Conservation (phyloP, 2,329 filamentous ascomycete species). For the Cytospora schulzeri region DNA sequence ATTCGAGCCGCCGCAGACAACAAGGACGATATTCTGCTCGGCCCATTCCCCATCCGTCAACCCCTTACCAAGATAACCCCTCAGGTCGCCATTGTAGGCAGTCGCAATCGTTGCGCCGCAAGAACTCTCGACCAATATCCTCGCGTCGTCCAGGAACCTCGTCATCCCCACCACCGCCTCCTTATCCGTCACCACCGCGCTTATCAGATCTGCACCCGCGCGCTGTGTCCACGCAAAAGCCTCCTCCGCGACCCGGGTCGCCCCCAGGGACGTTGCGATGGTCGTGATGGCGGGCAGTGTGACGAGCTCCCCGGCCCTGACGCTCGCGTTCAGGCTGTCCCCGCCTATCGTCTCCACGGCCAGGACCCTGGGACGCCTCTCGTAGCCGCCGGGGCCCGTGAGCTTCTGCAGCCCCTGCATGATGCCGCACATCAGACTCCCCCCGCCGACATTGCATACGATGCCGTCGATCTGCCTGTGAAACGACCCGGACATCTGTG, state of each 20-base stretch:
- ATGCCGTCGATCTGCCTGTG: slow-evolving; percentile 56
- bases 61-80: slow-evolving; percentile 58
- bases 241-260: slow-evolving; percentile 61
- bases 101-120: slow-evolving; percentile 80
- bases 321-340: slow-evolving; percentile 61
- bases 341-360: slow-evolving; percentile 75
- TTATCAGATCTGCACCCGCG: slow-evolving; percentile 47
- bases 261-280: slow-evolving; percentile 71
- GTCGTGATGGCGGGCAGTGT: slow-evolving; percentile 71
- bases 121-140: slow-evolving; percentile 78
- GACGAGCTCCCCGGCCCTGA: slow-evolving; percentile 56
- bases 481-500: slow-evolving; percentile 36
- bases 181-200: slow-evolving; percentile 68
- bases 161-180: slow-evolving; percentile 80
- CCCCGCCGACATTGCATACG: slow-evolving; percentile 71
- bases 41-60: slow-evolving; percentile 60
- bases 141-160: slow-evolving; percentile 78
- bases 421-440: slow-evolving; percentile 70
- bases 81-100: slow-evolving; percentile 65
- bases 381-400: slow-evolving; percentile 29
- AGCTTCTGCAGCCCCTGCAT: slow-evolving; percentile 59
- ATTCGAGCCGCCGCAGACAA: slow-evolving; percentile 80
- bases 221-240: slow-evolving; percentile 60
- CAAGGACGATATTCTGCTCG: slow-evolving; percentile 74
- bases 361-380: slow-evolving; percentile 51